Base-by-base conservation (phyloP, 176 grass and related monocot species). In the Carex kokanica region DNA sequence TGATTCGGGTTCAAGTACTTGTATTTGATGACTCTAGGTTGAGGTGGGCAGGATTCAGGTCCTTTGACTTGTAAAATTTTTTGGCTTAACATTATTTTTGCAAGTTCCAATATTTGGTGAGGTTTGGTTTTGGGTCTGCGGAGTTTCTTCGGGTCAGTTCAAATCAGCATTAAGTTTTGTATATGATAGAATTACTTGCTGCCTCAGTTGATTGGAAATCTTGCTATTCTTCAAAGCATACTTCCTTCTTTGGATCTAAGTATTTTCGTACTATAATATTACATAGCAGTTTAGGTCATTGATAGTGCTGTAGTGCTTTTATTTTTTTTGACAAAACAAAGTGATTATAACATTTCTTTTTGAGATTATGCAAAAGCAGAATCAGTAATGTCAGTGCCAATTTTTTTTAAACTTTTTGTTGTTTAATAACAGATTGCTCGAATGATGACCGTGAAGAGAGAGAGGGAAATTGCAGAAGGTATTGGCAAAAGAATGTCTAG, bases 401-500 rank as follows among this genome's bases (percentile, higher is more conserved):
- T 8, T 56, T 78, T n/a, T 3, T 78, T 8, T 56, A 10, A 32
- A 31, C 58, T 53, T 78, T 20, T 32, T 6, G 3, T 38, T 86
- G 62, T 56, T 83, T 81, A 55, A 65, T 64, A 75, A 79, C 88
- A 99, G 97, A 81, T 96, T 94, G 91, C 97, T 86, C 83, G 93
- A 82, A 90, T 96, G 89, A 73, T 99, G 61, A 96, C 91, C 23
- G 97, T 96, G 72, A 93, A 95, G 87, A 95, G 91, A 92, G 97
- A 96, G 79, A 79, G 97, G 72, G 97, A 96, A 80, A 84, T 96
- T 29, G 91, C 93, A 89, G 88, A 96, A 87, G 91, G 93, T 83
- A 99, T 99, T 69, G 90, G 90, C 83, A 96, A 99, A 85, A 96
- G 97, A 90, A 71, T 90, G 53, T 95, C 93, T 25, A 93, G 97